phyloP scores from a whole-genome alignment of 352 stramenopile genomes.

The Phytophthora multivora region DNA sequence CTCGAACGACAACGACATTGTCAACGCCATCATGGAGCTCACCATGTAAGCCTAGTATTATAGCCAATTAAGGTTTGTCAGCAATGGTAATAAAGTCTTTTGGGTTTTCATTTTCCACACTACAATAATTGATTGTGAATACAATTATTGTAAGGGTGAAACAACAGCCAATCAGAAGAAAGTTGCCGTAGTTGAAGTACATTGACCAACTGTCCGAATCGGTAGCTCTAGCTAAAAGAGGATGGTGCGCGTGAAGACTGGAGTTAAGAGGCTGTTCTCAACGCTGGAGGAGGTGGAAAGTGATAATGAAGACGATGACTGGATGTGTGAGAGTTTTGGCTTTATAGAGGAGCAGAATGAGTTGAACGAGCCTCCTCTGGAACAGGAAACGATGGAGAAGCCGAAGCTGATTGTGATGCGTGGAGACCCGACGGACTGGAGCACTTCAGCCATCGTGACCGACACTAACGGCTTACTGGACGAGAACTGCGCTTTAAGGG shows the following conservation, averaged over 20 bases:
- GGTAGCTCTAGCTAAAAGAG: not conserved
- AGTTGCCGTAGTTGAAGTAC: too few species aligned
- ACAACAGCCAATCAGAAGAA: too few species aligned
- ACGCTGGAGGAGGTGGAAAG: too few species aligned
- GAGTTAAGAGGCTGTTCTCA: too few species aligned
- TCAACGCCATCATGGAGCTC: constrained; percentile 99
- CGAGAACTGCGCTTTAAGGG: constrained; percentile 34
- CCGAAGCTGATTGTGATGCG: constrained; percentile 36
- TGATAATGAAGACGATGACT: too few species aligned
- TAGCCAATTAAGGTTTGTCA: constrained; percentile 23
- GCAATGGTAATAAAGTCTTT: constrained; percentile 32
- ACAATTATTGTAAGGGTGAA: too few species aligned
- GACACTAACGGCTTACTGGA: constrained; percentile 33
- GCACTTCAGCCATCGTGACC: constrained; percentile 47
- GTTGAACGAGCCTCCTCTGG: too few species aligned
- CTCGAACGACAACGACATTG: constrained; percentile 98
- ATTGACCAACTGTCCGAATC: too few species aligned
- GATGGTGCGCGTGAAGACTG: constrained; percentile 1
- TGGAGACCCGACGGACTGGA: constrained; percentile 44
- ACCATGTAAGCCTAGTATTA: constrained; percentile 92
- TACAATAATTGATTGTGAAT: too few species aligned
- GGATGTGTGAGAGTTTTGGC: not conserved
- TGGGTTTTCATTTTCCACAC: constrained; percentile 26
- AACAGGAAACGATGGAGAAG: too few species aligned
- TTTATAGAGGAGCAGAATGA: too few species aligned